These are phyloP conservation scores for Coniochaeta hoffmannii DNA, from an alignment of 2,329 filamentous ascomycete genomes.

Conservation along the genomic window DNA sequence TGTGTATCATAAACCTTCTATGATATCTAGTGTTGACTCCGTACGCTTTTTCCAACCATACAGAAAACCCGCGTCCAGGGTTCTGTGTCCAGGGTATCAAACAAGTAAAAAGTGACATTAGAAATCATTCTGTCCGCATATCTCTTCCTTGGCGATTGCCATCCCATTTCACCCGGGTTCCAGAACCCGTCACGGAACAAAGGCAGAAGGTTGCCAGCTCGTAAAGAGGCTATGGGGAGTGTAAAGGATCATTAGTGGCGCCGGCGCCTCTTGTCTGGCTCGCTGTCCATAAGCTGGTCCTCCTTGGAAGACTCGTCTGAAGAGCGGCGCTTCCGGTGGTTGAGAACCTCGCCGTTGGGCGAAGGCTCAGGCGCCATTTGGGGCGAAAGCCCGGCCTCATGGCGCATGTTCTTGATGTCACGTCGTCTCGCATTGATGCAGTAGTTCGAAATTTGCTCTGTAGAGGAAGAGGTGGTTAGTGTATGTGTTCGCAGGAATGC, in stretches of 20 bases:
- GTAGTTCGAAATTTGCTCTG: constrained; percentile 71
- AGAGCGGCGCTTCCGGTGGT: background rate
- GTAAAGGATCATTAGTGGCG: background rate
- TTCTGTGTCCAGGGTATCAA: background rate
- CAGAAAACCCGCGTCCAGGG: background rate
- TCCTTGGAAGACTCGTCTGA: background rate
- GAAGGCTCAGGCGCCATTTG: background rate
- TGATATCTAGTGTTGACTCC: background rate
- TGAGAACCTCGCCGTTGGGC: background rate
- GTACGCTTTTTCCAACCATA: background rate
- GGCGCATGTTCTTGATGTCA: background rate
- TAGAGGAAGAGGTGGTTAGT: background rate
- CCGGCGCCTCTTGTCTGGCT: background rate
- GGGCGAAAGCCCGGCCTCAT: background rate
- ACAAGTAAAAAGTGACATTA: background rate
- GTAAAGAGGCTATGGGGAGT: background rate
- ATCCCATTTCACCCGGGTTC: background rate
- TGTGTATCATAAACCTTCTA: background rate
- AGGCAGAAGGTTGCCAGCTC: background rate
- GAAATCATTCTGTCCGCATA: background rate
- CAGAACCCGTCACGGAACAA: background rate
- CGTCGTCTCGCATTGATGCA: constrained; percentile 56
- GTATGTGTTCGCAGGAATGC: background rate
- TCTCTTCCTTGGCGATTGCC: background rate
- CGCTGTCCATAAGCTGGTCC: background rate